Evolutionary conservation across 805 yeast species (phyloP).

Genomic region (Metschnikowia dekortorum): DNA sequence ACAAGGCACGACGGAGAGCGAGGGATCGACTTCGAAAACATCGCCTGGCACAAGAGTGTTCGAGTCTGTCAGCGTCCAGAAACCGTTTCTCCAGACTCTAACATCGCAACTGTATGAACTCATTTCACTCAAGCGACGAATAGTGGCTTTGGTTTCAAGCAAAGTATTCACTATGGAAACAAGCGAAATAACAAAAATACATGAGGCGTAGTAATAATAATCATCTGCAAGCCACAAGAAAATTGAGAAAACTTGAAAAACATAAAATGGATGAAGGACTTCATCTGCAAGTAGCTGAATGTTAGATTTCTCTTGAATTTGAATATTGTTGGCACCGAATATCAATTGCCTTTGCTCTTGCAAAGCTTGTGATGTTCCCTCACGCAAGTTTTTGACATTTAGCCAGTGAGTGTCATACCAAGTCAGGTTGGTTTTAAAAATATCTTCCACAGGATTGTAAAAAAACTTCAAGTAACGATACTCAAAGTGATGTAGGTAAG

Average conservation of each 20-base stretch:
- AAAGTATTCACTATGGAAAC: slow-evolving; percentile 76
- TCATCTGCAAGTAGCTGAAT: slow-evolving; percentile 72
- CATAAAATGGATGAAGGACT: slow-evolving; percentile 90
- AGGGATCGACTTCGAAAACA: slow-evolving; percentile 87
- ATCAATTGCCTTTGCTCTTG: slow-evolving; percentile 67
- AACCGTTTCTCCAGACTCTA: slow-evolving; percentile 87
- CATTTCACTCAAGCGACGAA: slow-evolving; percentile 66
- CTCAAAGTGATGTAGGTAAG: slow-evolving; percentile 63
- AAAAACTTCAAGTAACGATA: slow-evolving; percentile 81
- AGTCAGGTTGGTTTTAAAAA: slow-evolving; percentile 74
- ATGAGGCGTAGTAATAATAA: slow-evolving; percentile 89
- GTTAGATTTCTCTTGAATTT: slow-evolving; percentile 68
- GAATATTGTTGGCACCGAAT: slow-evolving; percentile 74
- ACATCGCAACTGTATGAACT: slow-evolving; percentile 75
- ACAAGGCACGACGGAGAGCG: slow-evolving; percentile 71
- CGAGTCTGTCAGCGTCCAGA: slow-evolving; percentile 80
- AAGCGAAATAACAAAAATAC: slow-evolving; percentile 83
- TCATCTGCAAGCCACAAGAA: slow-evolving; percentile 89
- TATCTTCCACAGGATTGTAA: slow-evolving; percentile 83
- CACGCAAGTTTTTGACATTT: slow-evolving; percentile 47
- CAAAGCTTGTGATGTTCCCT: slow-evolving; percentile 67
- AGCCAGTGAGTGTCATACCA: slow-evolving; percentile 88
- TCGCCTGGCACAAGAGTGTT: slow-evolving; percentile 93
- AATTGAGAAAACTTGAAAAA: slow-evolving; percentile 91
- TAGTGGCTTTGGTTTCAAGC: slow-evolving; percentile 76